Percentiles rank a stretch among this genome's conserved stretches.
Evolutionary conservation across 148 eudicot genomes (phyloP).

Genomic region (Cornus suecica): DNA sequence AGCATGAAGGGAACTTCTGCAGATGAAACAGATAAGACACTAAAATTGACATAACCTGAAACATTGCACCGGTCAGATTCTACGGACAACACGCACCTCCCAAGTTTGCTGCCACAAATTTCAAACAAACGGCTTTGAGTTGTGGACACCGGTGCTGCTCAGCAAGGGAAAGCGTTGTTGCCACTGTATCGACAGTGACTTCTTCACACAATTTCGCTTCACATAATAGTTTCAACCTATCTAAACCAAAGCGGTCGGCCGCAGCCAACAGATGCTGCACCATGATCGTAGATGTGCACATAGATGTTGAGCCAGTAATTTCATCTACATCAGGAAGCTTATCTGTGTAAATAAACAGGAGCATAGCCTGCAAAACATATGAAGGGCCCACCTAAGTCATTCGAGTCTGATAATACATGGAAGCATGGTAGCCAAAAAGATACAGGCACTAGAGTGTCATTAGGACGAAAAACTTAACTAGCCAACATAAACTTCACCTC

Average conservation of each 20-base stretch:
- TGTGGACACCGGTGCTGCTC: constrained; percentile 83
- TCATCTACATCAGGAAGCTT: constrained; percentile 63
- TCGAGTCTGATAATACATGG: background rate
- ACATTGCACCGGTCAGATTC: constrained; percentile 48
- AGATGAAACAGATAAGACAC: constrained; percentile 21
- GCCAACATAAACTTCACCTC: background rate
- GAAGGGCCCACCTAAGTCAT: constrained; percentile 12
- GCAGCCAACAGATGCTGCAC: constrained; percentile 94
- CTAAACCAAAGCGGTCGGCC: constrained; percentile 91
- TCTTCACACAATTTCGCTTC: constrained; percentile 82
- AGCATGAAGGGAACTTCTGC: constrained; percentile 10
- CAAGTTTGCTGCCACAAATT: constrained; percentile 88
- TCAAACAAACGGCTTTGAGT: constrained; percentile 77
- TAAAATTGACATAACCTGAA: constrained; percentile 47
- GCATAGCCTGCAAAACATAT: constrained; percentile 66
- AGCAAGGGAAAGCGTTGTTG: constrained; percentile 82
- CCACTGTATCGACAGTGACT: constrained; percentile 63
- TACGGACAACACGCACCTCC: constrained; percentile 81
- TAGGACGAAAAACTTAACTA: background rate
- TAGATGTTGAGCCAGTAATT: constrained; percentile 51
- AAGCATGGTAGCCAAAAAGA: background rate
- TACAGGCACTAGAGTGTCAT: background rate
- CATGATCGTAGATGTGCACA: constrained; percentile 49
- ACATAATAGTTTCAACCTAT: constrained; percentile 68
- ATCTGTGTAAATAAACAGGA: constrained; percentile 72